These are phyloP conservation scores for Lachancea meyersii DNA, from an alignment of 805 yeast genomes.

Conservation along the genomic window DNA sequence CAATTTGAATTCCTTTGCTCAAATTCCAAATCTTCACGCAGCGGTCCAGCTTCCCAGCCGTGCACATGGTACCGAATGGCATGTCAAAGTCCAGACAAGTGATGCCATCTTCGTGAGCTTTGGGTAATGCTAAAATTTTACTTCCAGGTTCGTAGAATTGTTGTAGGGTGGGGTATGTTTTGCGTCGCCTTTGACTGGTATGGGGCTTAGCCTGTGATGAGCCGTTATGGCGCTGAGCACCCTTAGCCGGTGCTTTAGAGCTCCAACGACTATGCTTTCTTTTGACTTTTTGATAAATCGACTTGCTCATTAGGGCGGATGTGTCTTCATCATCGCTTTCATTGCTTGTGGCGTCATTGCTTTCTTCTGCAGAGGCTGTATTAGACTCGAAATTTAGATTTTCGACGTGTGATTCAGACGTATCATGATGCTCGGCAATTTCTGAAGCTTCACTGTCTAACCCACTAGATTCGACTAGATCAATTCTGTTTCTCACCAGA, in stretches of 20 bases:
- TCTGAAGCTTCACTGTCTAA: constrained; percentile 23
- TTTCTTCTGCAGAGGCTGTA: neutral
- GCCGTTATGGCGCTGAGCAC: neutral
- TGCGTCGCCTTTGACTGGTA: constrained; percentile 34
- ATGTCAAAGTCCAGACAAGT: constrained; percentile 60
- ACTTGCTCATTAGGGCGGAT: constrained; percentile 36
- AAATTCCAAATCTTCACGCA: constrained; percentile 81
- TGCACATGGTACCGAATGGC: constrained; percentile 70
- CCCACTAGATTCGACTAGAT: constrained; percentile 38
- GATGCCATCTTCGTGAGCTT: constrained; percentile 48
- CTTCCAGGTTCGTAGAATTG: constrained; percentile 58
- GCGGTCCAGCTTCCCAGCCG: constrained; percentile 67
- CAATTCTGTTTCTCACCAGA: constrained; percentile 40
- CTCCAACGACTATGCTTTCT: constrained; percentile 26
- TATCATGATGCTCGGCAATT: constrained; percentile 6
- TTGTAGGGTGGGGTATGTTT: constrained; percentile 56
- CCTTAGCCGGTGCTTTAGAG: constrained; percentile 8
- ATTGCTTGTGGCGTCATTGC: constrained; percentile 9
- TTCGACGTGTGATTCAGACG: neutral
- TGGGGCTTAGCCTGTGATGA: constrained; percentile 23
- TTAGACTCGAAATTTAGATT: neutral
- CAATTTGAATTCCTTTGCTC: constrained; percentile 45
- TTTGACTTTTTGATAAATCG: constrained; percentile 41
- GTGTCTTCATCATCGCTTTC: constrained; percentile 10
- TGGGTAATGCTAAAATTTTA: constrained; percentile 40